Evolutionary conservation across 2,329 filamentous ascomycete species (phyloP).

Genomic region (Aspergillus clavatus): DNA sequence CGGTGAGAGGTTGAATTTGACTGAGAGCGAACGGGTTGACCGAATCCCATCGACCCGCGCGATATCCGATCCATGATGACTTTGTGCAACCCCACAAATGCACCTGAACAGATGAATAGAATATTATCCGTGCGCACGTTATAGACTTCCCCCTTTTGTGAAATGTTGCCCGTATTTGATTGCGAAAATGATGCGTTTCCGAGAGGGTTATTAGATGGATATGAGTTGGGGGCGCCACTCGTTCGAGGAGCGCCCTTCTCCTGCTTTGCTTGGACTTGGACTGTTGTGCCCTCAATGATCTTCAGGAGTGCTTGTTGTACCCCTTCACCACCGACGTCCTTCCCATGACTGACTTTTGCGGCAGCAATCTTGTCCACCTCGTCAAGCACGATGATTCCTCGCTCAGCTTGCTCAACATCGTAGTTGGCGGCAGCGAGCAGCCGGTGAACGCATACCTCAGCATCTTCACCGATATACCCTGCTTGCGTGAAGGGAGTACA

Average conservation of each 20-base stretch:
- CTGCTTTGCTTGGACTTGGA: constrained; percentile 81
- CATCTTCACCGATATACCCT: constrained; percentile 95
- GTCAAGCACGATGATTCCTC: constrained; percentile 91
- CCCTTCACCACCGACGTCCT: constrained; percentile 92
- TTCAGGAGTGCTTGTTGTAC: constrained; percentile 95
- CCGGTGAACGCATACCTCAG: constrained; percentile 90
- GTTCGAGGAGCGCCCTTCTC: constrained; percentile 40
- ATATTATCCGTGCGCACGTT: constrained; percentile 93
- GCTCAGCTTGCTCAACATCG: constrained; percentile 75
- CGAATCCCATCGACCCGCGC: constrained; percentile 84
- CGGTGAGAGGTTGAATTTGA: constrained; percentile 28
- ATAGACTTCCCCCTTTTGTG: constrained; percentile 55
- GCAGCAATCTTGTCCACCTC: constrained; percentile 97
- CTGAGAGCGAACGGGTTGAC: constrained; percentile 65
- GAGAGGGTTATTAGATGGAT: constrained; percentile 37
- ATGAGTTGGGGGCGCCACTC: constrained; percentile 35
- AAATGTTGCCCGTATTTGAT: constrained; percentile 24
- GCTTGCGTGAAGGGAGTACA: constrained; percentile 95
- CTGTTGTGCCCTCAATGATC: constrained; percentile 90
- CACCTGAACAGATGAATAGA: constrained; percentile 92
- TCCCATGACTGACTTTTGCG: constrained; percentile 78
- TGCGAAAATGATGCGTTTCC: constrained; percentile 29
- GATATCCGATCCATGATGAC: constrained; percentile 81
- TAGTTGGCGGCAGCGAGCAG: constrained; percentile 87
- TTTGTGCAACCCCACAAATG: constrained; percentile 89